Conservation (phyloP, 1,284 basidiomycete species). For the Pseudozyma flocculosa region DNA sequence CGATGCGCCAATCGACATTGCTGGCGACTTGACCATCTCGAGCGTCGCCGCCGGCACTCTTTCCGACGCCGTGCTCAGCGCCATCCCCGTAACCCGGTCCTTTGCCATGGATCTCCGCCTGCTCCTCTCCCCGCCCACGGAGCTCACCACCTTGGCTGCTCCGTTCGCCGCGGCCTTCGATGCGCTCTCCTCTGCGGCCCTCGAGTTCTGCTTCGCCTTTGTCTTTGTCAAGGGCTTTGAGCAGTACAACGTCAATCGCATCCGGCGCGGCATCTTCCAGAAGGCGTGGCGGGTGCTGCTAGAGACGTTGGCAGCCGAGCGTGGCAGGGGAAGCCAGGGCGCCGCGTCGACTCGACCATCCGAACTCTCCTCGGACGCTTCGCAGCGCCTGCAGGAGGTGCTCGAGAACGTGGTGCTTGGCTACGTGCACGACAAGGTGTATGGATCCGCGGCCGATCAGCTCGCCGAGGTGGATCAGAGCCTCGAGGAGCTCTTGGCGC, state of each 20-base stretch:
- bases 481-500: conserved; percentile 14
- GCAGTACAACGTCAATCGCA: conserved; percentile 32
- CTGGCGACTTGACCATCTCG: too few relatives aligned
- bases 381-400: conserved; percentile 21
- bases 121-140: conserved; percentile 3
- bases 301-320: conserved; percentile 1
- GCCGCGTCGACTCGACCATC: too few relatives aligned
- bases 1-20: too few relatives aligned
- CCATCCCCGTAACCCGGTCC: conserved; percentile 6
- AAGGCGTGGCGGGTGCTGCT: conserved; percentile 32
- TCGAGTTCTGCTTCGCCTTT: conserved; percentile 30
- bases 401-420: conserved; percentile 37
- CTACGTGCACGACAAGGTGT: conserved; percentile 29
- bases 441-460: conserved; percentile 22
- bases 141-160: conserved; percentile 2
- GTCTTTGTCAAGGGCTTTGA: conserved; percentile 38
- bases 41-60: neutral
- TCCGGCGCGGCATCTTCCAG: conserved; percentile 32
- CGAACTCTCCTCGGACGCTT: conserved; percentile 17
- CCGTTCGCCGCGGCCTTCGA: conserved; percentile 11
- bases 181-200: conserved; percentile 12
- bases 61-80: conserved; percentile 11
- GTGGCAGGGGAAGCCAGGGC: neutral
- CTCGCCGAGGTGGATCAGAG: conserved; percentile 16
- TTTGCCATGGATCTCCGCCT: conserved; percentile 10